A percentile compares a stretch with the other conserved stretches of the same genome.
phyloP scores from a whole-genome alignment of 1,139 yeast genomes.

The Hansenula sp. region DNA sequence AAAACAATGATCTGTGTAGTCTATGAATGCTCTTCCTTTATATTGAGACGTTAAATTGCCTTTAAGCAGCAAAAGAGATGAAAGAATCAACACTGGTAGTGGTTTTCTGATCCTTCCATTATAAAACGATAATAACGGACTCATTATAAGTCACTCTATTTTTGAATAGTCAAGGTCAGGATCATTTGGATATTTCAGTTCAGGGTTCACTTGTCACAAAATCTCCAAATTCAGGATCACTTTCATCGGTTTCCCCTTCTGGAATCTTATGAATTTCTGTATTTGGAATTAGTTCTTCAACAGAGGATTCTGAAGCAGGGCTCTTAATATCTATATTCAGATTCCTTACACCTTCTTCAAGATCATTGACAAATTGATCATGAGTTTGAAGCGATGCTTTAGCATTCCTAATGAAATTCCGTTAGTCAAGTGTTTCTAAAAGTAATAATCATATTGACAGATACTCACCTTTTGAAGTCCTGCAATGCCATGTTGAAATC shows the following conservation, averaged over 20 bases:
- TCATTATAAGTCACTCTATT: no score
- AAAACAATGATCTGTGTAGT: neutral
- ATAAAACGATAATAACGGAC: no score
- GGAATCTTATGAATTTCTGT: neutral
- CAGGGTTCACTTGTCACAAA: slow-evolving; percentile 26
- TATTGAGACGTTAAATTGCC: no score
- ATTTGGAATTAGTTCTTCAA: slow-evolving; percentile 7
- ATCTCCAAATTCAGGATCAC: slow-evolving; percentile 41
- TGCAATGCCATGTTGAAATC: slow-evolving; percentile 38
- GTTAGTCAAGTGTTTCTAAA: neutral
- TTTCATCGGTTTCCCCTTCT: slow-evolving; percentile 20
- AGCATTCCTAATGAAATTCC: slow-evolving; percentile 17
- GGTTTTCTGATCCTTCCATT: no score
- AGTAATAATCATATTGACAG: neutral
- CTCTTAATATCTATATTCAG: slow-evolving; percentile 1
- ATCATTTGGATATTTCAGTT: neutral
- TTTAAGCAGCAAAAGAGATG: no score
- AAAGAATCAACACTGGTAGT: no score
- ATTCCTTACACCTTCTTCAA: slow-evolving; percentile 2
- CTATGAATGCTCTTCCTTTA: no score
- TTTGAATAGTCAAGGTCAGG: no score
- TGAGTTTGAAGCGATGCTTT: slow-evolving; percentile 6
- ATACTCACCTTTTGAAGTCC: slow-evolving; percentile 25
- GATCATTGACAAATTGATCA: slow-evolving; percentile 3
- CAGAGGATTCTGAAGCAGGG: neutral